Evolutionary conservation across 805 yeast genomes (phyloP), one percentile per base, ranked within the genome.

Genomic region (Middelhovenomyces tepae): DNA sequence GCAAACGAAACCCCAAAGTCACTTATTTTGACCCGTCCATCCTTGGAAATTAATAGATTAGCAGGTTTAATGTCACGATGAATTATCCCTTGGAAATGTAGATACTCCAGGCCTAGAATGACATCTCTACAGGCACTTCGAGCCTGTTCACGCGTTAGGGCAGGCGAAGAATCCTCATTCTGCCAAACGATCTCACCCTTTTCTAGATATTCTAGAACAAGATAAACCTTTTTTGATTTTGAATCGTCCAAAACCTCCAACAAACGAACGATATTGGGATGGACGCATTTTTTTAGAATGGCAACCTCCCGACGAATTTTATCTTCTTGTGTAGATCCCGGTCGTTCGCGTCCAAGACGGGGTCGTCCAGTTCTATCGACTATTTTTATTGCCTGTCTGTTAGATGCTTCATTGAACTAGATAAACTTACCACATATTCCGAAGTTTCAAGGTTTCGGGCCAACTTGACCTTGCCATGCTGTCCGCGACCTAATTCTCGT

Each of bases 41-140:
- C 76, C 9, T 68, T 59, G 20, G 79, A 66, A 2, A 85, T 74
- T 36, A 87, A 65, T 38, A 87, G 56, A 51, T 87, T 87, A 2
- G 96, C 94, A 1, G 97, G 96, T 53, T 87, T 87, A 39, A 87
- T 86, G 55, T 87, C 97, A 43, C 97, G 69, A 57, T 87, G 97
- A n/a, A 87, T 79, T 26, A 86, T 82, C 2, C 93, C 93, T 52
- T 82, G 89, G 45, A 73, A 62, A 57, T 89, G 96, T 41, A 87
- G 59, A 54, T 86, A 89, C 56, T 87, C 96, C 22, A 89, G 61
- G 0, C 96, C 97, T 19, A 78, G 58, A 1, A 86, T 68, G n/a
- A 86, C 87, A 44, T 87, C 94, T 42, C 93, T 65, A 44, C 85
- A 75, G 6, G 82, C 76, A 39, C 67, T 67, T 39, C 87, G 10